A percentile compares a stretch with the other conserved stretches of the same genome.
Conservation (phyloP, 225 moss, liverwort and hornwort genomes). For the Pleurozium schreberi region DNA sequence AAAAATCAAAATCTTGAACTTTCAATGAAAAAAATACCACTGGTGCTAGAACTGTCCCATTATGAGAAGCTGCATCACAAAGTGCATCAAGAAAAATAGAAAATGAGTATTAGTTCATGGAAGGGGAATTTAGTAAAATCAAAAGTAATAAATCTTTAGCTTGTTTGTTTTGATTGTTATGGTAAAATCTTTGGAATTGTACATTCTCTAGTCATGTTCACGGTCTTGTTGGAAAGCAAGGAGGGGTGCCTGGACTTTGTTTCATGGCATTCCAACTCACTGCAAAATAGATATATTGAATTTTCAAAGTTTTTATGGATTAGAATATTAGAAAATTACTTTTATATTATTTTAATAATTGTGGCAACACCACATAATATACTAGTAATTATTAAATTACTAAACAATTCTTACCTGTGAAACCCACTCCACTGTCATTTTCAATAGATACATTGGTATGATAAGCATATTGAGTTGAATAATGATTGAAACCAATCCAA, state of each 20-base stretch:
- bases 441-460: background rate
- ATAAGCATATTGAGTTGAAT: constrained; percentile 52
- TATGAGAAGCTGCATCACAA: background rate
- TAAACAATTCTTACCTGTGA: background rate
- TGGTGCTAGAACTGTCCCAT: constrained; percentile 2
- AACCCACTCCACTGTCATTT: constrained; percentile 19
- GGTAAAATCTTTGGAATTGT: accelerated
- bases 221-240: accelerated
- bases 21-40: background rate
- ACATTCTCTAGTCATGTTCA: accelerated
- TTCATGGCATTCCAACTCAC: accelerated
- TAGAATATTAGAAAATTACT: background rate
- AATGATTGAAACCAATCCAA: constrained; percentile 76
- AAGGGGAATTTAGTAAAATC: background rate
- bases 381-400: no score
- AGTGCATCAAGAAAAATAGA: background rate
- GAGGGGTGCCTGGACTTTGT: accelerated
- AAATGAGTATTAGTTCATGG: background rate
- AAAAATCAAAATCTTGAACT: no score
- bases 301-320: background rate
- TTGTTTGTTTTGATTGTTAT: background rate
- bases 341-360: no score
- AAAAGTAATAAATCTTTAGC: background rate
- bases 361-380: no score
- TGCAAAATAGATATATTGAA: accelerated